These are phyloP conservation scores for Phytophthora palmivora DNA, from an alignment of 352 stramenopile genomes.

Conservation along the genomic window DNA sequence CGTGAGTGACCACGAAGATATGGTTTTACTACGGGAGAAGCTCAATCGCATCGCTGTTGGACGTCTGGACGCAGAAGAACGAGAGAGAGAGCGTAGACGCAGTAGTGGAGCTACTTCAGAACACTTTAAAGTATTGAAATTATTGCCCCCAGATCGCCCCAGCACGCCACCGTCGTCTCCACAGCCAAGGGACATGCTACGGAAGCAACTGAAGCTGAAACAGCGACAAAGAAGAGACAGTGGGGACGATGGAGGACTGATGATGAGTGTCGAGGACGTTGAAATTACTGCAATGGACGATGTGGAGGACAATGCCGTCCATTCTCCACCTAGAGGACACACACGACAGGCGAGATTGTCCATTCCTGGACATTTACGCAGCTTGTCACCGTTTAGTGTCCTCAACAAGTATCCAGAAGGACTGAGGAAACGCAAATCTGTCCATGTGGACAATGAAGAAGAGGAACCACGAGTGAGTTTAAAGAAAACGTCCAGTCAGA, in stretches of 20 bases:
- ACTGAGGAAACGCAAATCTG: conserved; percentile 79
- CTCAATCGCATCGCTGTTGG: conserved; percentile 75
- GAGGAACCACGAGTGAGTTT: conserved; percentile 40
- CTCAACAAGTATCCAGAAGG: conserved; percentile 74
- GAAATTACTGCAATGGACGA: conserved; percentile 59
- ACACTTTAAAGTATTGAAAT: conserved; percentile 59
- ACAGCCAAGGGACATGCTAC: conserved; percentile 74
- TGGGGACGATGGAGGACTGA: conserved; percentile 26
- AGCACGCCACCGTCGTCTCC: conserved; percentile 82
- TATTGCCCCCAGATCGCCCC: conserved; percentile 51
- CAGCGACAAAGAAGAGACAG: conserved; percentile 29
- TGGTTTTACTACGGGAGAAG: conserved; percentile 77
- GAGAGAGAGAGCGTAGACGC: conserved; percentile 9
- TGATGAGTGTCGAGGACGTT: conserved; percentile 68
- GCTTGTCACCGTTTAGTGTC: conserved; percentile 62
- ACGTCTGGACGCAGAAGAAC: conserved; percentile 15
- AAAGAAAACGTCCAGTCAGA: conserved; percentile 78
- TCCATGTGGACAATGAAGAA: conserved; percentile 55
- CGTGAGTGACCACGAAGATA: conserved; percentile 68
- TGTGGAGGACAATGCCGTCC: conserved; percentile 32
- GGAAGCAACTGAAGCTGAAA: conserved; percentile 73
- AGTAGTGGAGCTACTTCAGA: conserved; percentile 8
- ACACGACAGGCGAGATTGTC: conserved; percentile 47
- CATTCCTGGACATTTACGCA: conserved; percentile 63
- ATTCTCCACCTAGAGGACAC: conserved; percentile 15